Conservation (phyloP, 495 filamentous ascomycete genomes). For the Penicillium cataractarum region DNA sequence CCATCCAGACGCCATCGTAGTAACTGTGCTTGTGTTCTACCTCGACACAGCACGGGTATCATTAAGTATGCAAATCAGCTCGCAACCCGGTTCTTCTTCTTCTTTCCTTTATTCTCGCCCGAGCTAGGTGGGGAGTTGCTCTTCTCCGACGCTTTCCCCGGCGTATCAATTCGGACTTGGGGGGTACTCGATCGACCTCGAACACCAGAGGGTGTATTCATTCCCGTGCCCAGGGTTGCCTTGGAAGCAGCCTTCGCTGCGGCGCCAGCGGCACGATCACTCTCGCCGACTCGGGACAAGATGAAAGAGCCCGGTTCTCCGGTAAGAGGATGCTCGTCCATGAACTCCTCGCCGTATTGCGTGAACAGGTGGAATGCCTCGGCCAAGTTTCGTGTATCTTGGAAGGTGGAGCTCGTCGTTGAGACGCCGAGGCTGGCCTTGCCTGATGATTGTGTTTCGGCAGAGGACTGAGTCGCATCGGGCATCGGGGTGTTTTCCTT, state of each 20-base stretch:
- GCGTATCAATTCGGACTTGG: conserved; percentile 44
- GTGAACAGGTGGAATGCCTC: conserved; percentile 68
- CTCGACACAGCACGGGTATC: conserved; percentile 32
- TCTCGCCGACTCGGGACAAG: conserved; percentile 54
- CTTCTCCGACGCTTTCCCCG: conserved; percentile 40
- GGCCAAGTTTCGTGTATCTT: conserved; percentile 61
- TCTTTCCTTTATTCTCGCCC: conserved; percentile 40
- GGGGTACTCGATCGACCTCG: conserved; percentile 38
- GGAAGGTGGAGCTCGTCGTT: conserved; percentile 33
- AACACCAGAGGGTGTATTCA: conserved; percentile 16
- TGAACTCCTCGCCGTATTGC: conserved; percentile 74
- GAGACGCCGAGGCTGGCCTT: conserved; percentile 44
- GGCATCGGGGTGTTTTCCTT: conserved; percentile 67
- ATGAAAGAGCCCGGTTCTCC: conserved; percentile 88
- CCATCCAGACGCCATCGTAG: not conserved
- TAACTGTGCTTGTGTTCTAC: not conserved
- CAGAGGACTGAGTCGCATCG: conserved; percentile 36
- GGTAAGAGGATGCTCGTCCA: conserved; percentile 88
- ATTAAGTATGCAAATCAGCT: conserved; percentile 29
- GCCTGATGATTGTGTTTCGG: conserved; percentile 33
- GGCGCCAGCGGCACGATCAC: conserved; percentile 21
- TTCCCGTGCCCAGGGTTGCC: conserved; percentile 10
- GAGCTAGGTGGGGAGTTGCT: conserved; percentile 31
- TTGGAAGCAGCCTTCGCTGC: conserved; percentile 20
- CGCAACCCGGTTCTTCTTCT: conserved; percentile 39